These are phyloP conservation scores for Ascoidea tarda DNA, from an alignment of 805 yeast genomes.

Conservation along the genomic window DNA sequence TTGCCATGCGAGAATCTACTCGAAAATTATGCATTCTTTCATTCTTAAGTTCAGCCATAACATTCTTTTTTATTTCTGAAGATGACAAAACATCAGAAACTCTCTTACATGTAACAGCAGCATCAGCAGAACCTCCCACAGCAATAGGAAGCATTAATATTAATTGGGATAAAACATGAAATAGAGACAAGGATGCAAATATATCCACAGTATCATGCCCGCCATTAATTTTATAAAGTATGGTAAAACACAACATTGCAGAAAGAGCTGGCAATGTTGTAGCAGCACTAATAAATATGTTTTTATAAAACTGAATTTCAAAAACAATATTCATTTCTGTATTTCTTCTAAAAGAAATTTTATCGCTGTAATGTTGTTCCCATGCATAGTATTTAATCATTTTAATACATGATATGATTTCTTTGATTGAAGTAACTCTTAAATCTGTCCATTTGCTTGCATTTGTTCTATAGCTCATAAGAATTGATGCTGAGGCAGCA, in stretches of 20 bases:
- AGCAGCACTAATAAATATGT: slow-evolving; percentile 23
- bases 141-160: slow-evolving; percentile 28
- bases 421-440: slow-evolving; percentile 66
- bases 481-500: slow-evolving; percentile 29
- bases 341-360: slow-evolving; percentile 39
- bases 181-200: slow-evolving; percentile 27
- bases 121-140: slow-evolving; percentile 26
- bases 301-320: slow-evolving; percentile 51
- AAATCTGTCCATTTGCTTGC: slow-evolving; percentile 58
- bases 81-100: slow-evolving; percentile 26
- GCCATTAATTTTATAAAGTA: slow-evolving; percentile 27
- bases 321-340: slow-evolving; percentile 50
- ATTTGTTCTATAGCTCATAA: slow-evolving; percentile 40
- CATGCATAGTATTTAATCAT: slow-evolving; percentile 83
- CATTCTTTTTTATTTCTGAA: slow-evolving; percentile 26
- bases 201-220: slow-evolving; percentile 11
- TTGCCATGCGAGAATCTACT: slow-evolving; percentile 25
- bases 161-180: slow-evolving; percentile 23
- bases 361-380: slow-evolving; percentile 65
- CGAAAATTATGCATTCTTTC: slow-evolving; percentile 7
- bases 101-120: slow-evolving; percentile 23
- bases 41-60: slow-evolving; percentile 18
- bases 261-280: slow-evolving; percentile 17
- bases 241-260: slow-evolving; percentile 8
- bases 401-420: slow-evolving; percentile 64